Evolutionary conservation across 148 eudicot species (phyloP).

Genomic region (Nepenthes mirabilis): DNA sequence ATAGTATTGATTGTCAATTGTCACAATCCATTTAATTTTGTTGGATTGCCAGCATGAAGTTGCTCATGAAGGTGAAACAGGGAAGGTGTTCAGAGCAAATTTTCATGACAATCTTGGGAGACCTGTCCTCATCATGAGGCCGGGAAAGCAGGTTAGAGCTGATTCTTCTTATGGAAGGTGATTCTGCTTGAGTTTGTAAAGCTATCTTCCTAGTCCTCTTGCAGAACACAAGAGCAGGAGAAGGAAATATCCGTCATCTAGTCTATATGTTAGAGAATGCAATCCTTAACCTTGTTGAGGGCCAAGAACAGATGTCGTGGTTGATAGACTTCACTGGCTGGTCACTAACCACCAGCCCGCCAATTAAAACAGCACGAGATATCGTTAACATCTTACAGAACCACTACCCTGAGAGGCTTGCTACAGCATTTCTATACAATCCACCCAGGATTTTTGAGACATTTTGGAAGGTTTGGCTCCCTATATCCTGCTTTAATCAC

Average conservation of each 20-base stretch:
- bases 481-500: background rate
- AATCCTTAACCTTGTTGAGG: slow-evolving; percentile 72
- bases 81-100: slow-evolving; percentile 74
- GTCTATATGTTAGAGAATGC: slow-evolving; percentile 81
- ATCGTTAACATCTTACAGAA: slow-evolving; percentile 60
- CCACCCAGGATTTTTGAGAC: slow-evolving; percentile 81
- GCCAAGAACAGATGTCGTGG: slow-evolving; percentile 94
- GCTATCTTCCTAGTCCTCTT: slow-evolving; percentile 5
- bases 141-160: slow-evolving; percentile 72
- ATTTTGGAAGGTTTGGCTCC: slow-evolving; percentile 53
- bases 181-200: background rate
- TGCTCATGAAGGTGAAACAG: slow-evolving; percentile 84
- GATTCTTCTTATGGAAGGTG: background rate
- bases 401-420: slow-evolving; percentile 96
- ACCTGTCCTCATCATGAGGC: slow-evolving; percentile 89
- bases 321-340: slow-evolving; percentile 77
- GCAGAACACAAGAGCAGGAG: slow-evolving; percentile 59
- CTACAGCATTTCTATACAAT: slow-evolving; percentile 52
- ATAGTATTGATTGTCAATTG: background rate
- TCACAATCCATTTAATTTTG: background rate
- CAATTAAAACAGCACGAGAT: slow-evolving; percentile 66
- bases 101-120: slow-evolving; percentile 73
- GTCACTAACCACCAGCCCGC: slow-evolving; percentile 47
- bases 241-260: slow-evolving; percentile 73
- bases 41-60: slow-evolving; percentile 57